Conservation (phyloP, 1,284 basidiomycete genomes). For the Irpex rosettiformis region DNA sequence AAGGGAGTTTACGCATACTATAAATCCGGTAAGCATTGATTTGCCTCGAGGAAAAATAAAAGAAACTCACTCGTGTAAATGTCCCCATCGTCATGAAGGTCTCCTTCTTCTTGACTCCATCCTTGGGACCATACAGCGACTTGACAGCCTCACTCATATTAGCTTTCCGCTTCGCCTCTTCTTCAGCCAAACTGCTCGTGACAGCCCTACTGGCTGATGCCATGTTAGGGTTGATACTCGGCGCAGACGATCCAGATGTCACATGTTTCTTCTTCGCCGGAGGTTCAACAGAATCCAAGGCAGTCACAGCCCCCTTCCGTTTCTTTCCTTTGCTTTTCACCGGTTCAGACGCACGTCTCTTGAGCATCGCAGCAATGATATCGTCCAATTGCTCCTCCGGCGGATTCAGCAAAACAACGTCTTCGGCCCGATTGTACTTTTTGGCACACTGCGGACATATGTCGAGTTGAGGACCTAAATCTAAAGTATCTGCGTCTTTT, state of each 20-base stretch:
- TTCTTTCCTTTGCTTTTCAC: slow-evolving; percentile 62
- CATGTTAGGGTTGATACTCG: slow-evolving; percentile 48
- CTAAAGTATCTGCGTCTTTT: slow-evolving; percentile 16
- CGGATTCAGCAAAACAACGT: slow-evolving; percentile 64
- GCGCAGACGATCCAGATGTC: slow-evolving; percentile 25
- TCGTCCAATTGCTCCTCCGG: slow-evolving; percentile 52
- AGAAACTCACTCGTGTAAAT: slow-evolving; percentile 67
- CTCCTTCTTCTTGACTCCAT: slow-evolving; percentile 57
- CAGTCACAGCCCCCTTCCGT: slow-evolving; percentile 44
- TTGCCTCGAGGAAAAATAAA: neutral
- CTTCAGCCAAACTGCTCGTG: slow-evolving; percentile 57
- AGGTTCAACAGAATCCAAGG: slow-evolving; percentile 25
- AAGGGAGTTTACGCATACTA: slow-evolving; percentile 11
- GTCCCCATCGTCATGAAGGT: slow-evolving; percentile 83
- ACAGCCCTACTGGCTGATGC: slow-evolving; percentile 59
- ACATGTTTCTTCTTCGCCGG: slow-evolving; percentile 38
- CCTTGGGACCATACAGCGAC: slow-evolving; percentile 58
- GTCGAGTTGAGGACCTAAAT: slow-evolving; percentile 35
- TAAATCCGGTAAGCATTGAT: slow-evolving; percentile 1
- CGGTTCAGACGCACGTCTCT: slow-evolving; percentile 50
- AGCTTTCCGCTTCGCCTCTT: slow-evolving; percentile 73
- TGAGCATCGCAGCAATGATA: slow-evolving; percentile 53
- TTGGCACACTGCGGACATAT: slow-evolving; percentile 73
- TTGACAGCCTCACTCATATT: slow-evolving; percentile 74
- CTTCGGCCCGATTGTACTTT: slow-evolving; percentile 55